A percentile compares a stretch with the other conserved stretches of the same genome.
Conservation (phyloP, 768 basidiomycete genomes). For the Imleria badia region DNA sequence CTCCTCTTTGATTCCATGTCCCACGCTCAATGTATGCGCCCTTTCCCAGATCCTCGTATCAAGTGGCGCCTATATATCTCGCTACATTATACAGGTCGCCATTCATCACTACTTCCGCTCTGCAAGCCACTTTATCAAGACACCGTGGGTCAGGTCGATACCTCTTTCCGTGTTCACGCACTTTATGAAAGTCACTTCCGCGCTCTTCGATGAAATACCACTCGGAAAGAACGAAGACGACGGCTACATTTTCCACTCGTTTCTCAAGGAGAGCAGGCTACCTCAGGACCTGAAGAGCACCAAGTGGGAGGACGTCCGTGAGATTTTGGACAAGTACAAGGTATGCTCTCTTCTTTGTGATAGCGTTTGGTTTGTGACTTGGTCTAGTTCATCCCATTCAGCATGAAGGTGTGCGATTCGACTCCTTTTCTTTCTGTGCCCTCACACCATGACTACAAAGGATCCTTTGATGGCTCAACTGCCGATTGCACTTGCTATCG, state of each 20-base stretch:
- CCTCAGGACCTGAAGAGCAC: slow-evolving; percentile 58
- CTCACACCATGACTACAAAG: slow-evolving; percentile 34
- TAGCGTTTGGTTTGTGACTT: slow-evolving; percentile 14
- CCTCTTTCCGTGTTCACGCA: slow-evolving; percentile 59
- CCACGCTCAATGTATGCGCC: slow-evolving; percentile 28
- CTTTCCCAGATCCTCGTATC: slow-evolving; percentile 60
- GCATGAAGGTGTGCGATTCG: slow-evolving; percentile 50
- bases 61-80: slow-evolving; percentile 75
- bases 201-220: slow-evolving; percentile 65
- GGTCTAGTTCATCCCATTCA: slow-evolving; percentile 74
- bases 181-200: slow-evolving; percentile 59
- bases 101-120: slow-evolving; percentile 79
- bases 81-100: slow-evolving; percentile 76
- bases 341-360: slow-evolving; percentile 34
- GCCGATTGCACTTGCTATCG: slow-evolving; percentile 73
- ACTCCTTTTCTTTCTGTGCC: neutral
- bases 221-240: slow-evolving; percentile 75
- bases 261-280: slow-evolving; percentile 68
- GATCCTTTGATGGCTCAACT: slow-evolving; percentile 79
- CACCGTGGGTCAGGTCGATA: slow-evolving; percentile 68
- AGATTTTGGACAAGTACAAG: slow-evolving; percentile 68
- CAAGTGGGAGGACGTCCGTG: slow-evolving; percentile 63
- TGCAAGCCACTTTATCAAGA: slow-evolving; percentile 71
- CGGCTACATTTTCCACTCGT: slow-evolving; percentile 59
- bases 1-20: slow-evolving; percentile 20